Base-by-base conservation (phyloP, 768 basidiomycete species). In the Dacryopinax primogenitus region DNA sequence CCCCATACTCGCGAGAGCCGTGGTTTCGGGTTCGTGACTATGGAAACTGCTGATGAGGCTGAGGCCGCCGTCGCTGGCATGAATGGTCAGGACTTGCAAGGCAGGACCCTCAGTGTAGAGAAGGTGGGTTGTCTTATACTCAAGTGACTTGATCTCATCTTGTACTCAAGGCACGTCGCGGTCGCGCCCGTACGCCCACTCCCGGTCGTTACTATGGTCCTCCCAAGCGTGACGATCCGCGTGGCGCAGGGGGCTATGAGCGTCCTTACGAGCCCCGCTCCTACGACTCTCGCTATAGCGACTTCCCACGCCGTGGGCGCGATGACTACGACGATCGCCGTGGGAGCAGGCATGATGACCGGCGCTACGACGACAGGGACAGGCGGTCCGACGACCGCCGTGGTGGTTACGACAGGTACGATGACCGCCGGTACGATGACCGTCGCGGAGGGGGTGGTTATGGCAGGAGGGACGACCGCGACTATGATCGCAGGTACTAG, bases 181-280 rank as follows among this genome's bases (percentile, higher is more conserved):
- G 88, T 65, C 86, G 92, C 67, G 92, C 91, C 18, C 81, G 92
- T 68, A 90, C 92, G 13, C 89, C 95, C 1, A 99, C 95, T 4
- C 95, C 95, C 1, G 95, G 95, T 30, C 79, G 88, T 63, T 99
- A 99, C 82, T 91, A 90, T 68, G 94, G 92, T 0, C 91, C 92
- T 58, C 90, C 92, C 45, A 92, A 94, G 77, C 82, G 89, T 37
- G 77, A 78, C 66, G 86, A 87, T 67, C 33, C 36, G 62, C 32
- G 23, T 28, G 61, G 62, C 33, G 70, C 72, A 86, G 91, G 41
- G 18, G 41, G 41, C 41, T 6, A 82, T 68, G 90, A 92, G 72
- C 84, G 92, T 33, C 90, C 85, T 0, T 96, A 97, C 72, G 90
- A 93, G 73, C 92, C 92, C 39, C 84, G 93, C 66, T 91, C 92